These are phyloP conservation scores for Russula brevipes DNA, from an alignment of 768 basidiomycete species.

Conservation along the genomic window DNA sequence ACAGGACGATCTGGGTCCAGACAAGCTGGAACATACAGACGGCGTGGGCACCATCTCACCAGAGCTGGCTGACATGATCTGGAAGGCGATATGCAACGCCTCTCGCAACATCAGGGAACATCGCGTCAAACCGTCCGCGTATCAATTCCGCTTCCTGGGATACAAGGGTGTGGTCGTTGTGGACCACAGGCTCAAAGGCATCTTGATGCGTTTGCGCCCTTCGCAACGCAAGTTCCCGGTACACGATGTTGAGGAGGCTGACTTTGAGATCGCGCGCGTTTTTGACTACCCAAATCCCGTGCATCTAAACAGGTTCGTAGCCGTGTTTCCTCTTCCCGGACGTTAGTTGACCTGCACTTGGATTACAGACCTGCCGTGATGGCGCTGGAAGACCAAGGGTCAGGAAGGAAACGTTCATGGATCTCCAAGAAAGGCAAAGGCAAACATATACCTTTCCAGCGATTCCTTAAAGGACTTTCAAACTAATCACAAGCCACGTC, in stretches of 20 bases:
- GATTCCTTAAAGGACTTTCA: slow-evolving; percentile 48
- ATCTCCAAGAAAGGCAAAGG: slow-evolving; percentile 59
- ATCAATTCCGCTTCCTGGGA: slow-evolving; percentile 75
- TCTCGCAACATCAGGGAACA: slow-evolving; percentile 11
- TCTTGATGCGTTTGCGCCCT: slow-evolving; percentile 62
- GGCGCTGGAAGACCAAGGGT: slow-evolving; percentile 75
- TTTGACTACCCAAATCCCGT: slow-evolving; percentile 56
- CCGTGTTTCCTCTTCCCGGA: neutral
- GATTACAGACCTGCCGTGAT: slow-evolving; percentile 60
- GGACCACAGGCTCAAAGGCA: slow-evolving; percentile 52
- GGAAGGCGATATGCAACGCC: slow-evolving; percentile 47
- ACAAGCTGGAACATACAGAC: slow-evolving; percentile 51
- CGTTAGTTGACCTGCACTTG: neutral
- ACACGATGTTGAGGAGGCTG: slow-evolving; percentile 38
- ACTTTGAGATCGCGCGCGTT: slow-evolving; percentile 69
- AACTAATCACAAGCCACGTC: slow-evolving; percentile 45
- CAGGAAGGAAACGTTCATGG: slow-evolving; percentile 48
- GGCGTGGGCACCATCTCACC: slow-evolving; percentile 76
- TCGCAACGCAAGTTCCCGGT: slow-evolving; percentile 76
- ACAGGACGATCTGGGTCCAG: slow-evolving; percentile 50
- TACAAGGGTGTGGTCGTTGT: slow-evolving; percentile 79
- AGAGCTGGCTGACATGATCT: slow-evolving; percentile 54
- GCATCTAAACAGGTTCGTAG: slow-evolving; percentile 64
- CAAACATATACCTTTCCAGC: slow-evolving; percentile 53
- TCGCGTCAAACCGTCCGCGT: slow-evolving; percentile 35